A percentile compares a stretch with the other conserved stretches of the same genome.
Conservation (phyloP, 345 rosid genomes). For the thale cress (Arabidopsis thaliana) region DNA sequence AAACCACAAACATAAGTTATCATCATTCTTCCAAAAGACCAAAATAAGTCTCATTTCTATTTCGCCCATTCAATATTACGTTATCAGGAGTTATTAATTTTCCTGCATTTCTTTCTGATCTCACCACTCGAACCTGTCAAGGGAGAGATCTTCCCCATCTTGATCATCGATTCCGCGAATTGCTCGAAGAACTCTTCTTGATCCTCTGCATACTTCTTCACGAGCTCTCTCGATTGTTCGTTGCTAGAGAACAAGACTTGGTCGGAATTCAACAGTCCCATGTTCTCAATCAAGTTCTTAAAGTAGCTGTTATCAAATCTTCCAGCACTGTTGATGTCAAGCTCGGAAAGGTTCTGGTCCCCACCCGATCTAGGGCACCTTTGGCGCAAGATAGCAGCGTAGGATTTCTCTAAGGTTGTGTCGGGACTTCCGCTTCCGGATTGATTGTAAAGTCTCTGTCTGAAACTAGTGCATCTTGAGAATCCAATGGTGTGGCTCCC, state of each 20-base stretch:
- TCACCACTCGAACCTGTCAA: conserved; percentile 78
- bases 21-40: not conserved
- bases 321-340: conserved; percentile 67
- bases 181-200: conserved; percentile 71
- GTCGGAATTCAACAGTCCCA: conserved; percentile 87
- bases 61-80: not conserved
- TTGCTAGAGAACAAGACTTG: conserved; percentile 70
- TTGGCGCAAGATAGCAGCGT: conserved; percentile 52
- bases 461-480: conserved; percentile 79
- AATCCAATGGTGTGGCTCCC: conserved; percentile 96
- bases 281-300: conserved; percentile 67
- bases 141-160: conserved; percentile 92
- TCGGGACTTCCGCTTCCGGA: conserved; percentile 80
- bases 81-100: conserved; percentile 61
- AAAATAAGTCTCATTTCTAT: not conserved
- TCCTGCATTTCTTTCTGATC: conserved; percentile 79
- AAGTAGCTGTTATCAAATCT: conserved; percentile 85
- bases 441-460: conserved; percentile 91
- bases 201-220: conserved; percentile 70
- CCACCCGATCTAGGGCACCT: conserved; percentile 72
- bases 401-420: conserved; percentile 61
- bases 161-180: conserved; percentile 81
- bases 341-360: conserved; percentile 64
- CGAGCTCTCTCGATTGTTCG: conserved; percentile 60
- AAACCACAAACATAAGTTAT: not conserved